Percentiles rank a stretch among this genome's conserved stretches.
Evolutionary conservation across 768 basidiomycete species (phyloP).

Genomic region (Lepiota brunneoincarnata): DNA sequence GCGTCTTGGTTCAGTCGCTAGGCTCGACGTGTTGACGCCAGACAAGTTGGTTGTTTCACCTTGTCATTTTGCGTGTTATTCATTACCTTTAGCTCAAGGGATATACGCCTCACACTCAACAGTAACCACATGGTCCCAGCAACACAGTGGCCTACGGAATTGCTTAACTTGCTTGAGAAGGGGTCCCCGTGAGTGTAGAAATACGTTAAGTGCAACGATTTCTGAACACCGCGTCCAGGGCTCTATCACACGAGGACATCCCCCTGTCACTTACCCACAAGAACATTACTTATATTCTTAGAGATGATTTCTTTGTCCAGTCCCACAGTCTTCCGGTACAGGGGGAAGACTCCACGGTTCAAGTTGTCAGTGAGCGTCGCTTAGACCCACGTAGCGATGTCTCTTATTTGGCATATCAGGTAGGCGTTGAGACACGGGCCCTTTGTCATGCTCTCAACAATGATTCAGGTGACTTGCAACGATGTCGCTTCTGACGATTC

Average conservation of each 20-base stretch:
- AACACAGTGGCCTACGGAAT: slow-evolving; percentile 10
- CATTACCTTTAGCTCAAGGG: not conserved
- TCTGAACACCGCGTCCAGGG: not conserved
- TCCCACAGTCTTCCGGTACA: not conserved
- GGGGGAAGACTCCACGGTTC: not conserved
- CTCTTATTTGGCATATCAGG: slow-evolving; percentile 15
- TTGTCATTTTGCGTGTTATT: not conserved
- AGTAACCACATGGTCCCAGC: not conserved
- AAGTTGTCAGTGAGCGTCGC: slow-evolving; percentile 12
- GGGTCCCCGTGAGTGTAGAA: not conserved
- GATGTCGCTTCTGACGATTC: slow-evolving; percentile 10
- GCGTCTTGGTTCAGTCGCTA: not conserved
- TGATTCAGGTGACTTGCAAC: slow-evolving; percentile 10
- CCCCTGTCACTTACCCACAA: slow-evolving; percentile 1
- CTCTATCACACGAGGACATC: not conserved
- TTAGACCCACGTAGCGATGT: slow-evolving; percentile 10
- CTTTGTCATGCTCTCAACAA: not conserved
- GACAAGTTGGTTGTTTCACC: slow-evolving; percentile 8
- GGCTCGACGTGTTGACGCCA: slow-evolving; percentile 11
- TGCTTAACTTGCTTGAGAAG: slow-evolving; percentile 3
- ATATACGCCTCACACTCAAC: slow-evolving; percentile 7
- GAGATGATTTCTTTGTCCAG: slow-evolving; percentile 7
- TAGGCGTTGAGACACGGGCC: not conserved
- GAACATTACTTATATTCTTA: slow-evolving; percentile 5
- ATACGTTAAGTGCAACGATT: not conserved